Evolutionary conservation across 106 monocot genomes (phyloP), one percentile per base, ranked within the genome.

Genomic region (Dioscorea dumetorum): DNA sequence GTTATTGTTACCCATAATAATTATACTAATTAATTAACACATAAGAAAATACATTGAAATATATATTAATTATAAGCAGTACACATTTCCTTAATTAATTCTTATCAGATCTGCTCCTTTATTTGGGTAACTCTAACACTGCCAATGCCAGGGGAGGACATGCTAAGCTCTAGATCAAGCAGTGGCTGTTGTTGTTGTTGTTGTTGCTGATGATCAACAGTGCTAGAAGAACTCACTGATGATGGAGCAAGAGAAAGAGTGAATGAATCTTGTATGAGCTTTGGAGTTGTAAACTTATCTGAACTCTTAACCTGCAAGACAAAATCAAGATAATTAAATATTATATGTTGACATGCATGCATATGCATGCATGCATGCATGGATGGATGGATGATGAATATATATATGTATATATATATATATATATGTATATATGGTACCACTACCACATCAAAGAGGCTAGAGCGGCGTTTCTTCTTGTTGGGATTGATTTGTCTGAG

Each of bases 381-480:
- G 18, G 53, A 53, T 28, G 28, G 28, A 28, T 28, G 19, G 54
- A 54, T 4, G 19, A 19, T 3, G 13, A 16, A n/a, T n/a, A n/a
- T n/a, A n/a, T 51, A 17, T 51, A 13, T 51, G 17, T 2, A 51
- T 13, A 4, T 51, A 51, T 51, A n/a, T n/a, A n/a, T n/a, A n/a
- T n/a, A n/a, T 51, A 17, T 51, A 13, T 51, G 17, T 2, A 51
- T 13, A 4, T 51, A 51, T 51, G 54, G 54, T 19, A 18, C 5
- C 9, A 32, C 18, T 72, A 79, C 83, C 76, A 70, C 67, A 61
- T 84, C 79, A 32, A 80, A 80, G 56, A 84, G 84, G 63, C 84
- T 84, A 7, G 76, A 66, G 14, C 76, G 71, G 3, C 79, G 72
- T 48, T 80, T 79, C 79, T 75, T 83, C 49, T 76, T 70, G 50